These are phyloP conservation scores for Penicillium arizonense DNA, from an alignment of 495 filamentous ascomycete species.

Conservation along the genomic window DNA sequence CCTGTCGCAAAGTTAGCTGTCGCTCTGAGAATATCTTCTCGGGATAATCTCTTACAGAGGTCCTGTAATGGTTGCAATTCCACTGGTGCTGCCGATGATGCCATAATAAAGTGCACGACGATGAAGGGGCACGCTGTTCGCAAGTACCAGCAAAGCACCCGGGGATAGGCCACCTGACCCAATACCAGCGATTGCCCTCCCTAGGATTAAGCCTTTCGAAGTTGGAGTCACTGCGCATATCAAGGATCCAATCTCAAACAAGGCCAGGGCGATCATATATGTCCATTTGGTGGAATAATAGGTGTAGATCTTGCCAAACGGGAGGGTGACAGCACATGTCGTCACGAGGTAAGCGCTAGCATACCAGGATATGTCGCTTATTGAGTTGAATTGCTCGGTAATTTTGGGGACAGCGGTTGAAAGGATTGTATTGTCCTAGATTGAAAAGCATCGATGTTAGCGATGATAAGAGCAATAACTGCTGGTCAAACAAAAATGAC, in stretches of 20 bases:
- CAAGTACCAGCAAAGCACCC: conserved; percentile 76
- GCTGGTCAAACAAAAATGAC: too few relatives aligned
- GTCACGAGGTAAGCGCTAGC: conserved; percentile 70
- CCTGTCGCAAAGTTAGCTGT: conserved; percentile 6
- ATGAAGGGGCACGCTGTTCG: conserved; percentile 69
- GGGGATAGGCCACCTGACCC: conserved; percentile 81
- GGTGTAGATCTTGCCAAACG: conserved; percentile 77
- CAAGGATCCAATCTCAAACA: conserved; percentile 82
- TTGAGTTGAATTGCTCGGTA: conserved; percentile 72
- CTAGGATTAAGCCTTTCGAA: conserved; percentile 74
- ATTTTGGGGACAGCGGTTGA: conserved; percentile 84
- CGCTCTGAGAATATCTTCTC: not conserved
- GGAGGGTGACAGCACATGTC: conserved; percentile 66
- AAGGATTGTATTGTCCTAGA: conserved; percentile 72
- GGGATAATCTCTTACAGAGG: conserved; percentile 48
- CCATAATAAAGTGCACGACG: conserved; percentile 73
- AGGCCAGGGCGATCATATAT: conserved; percentile 65
- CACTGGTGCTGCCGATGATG: conserved; percentile 75
- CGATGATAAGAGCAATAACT: not conserved
- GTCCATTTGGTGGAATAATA: conserved; percentile 75
- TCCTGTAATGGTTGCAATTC: conserved; percentile 73
- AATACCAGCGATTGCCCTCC: conserved; percentile 79
- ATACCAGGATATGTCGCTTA: conserved; percentile 81
- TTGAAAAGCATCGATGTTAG: not conserved
- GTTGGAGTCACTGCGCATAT: conserved; percentile 77